These are phyloP conservation scores for Neofusicoccum ribis DNA, from an alignment of 2,329 filamentous ascomycete genomes.

Conservation along the genomic window DNA sequence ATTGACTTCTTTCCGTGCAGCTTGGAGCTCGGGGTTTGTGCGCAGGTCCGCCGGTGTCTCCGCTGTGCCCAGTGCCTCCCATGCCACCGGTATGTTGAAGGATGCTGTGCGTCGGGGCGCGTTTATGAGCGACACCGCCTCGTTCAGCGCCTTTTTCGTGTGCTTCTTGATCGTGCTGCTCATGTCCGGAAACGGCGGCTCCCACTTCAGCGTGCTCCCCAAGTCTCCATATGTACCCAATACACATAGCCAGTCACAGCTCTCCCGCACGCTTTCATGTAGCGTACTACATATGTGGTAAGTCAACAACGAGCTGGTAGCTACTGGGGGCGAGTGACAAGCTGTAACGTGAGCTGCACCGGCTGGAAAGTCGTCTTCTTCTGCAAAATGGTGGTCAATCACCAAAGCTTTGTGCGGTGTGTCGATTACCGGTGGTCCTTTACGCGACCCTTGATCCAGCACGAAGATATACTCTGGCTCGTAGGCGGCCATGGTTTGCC, in stretches of 20 bases:
- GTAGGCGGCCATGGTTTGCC: conserved; percentile 53
- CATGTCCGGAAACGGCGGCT: conserved; percentile 68
- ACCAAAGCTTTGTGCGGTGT: conserved; percentile 53
- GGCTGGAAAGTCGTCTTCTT: conserved; percentile 57
- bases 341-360: conserved; percentile 59
- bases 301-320: conserved; percentile 64
- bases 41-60: conserved; percentile 54
- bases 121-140: conserved; percentile 64
- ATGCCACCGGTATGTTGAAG: conserved; percentile 62
- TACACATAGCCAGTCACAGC: conserved; percentile 62
- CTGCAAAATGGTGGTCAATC: conserved; percentile 64
- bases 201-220: conserved; percentile 65
- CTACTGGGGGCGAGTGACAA: conserved; percentile 64
- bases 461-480: conserved; percentile 62
- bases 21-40: conserved; percentile 49
- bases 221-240: conserved; percentile 69
- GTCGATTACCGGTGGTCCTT: conserved; percentile 56
- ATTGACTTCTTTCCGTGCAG: conserved; percentile 60
- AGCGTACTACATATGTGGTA: conserved; percentile 63
- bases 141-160: conserved; percentile 63
- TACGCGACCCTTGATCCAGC: conserved; percentile 64
- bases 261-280: conserved; percentile 49
- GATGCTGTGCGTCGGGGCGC: conserved; percentile 63
- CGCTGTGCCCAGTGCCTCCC: conserved; percentile 58
- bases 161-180: conserved; percentile 50